Base-by-base conservation (phyloP, 441 rosid species). In the Gossypium trilobum region DNA sequence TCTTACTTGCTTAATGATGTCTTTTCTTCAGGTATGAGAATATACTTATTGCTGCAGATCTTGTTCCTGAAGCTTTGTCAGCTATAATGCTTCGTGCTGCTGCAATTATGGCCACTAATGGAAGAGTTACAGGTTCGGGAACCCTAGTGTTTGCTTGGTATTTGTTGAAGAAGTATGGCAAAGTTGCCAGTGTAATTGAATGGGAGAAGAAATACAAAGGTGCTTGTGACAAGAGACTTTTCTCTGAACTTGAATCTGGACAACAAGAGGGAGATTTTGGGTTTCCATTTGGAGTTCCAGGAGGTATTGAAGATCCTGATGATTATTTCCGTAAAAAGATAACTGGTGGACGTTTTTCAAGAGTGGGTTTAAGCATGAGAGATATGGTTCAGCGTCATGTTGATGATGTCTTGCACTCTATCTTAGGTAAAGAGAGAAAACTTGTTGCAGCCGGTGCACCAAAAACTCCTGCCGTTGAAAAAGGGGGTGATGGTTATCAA, bases 191-290 rank as follows among this genome's bases (percentile, higher is more conserved):
- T 80, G 92, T 96, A n/a, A 69, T 84, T 64, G 96, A 93, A 75
- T 93, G 98, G 99, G 88, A 89, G 86, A 91, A 84, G 85, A 86
- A 73, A 83, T 85, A 86, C 78, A 91, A 84, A 83, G 77, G 81
- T 76, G 82, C 85, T 22, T 85, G 87, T 25, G 98, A 96, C 79
- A 89, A 89, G 84, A 87, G 95, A 79, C 89, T 96, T 56, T 78
- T 91, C 70, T 88, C 97, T 81, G 97, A 93, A 81, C 92, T 96
- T 81, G 99, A 96, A 72, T 87, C 91, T 75, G 85, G 90, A n/a
- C 89, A 87, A 65, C 65, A 87, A 36, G 96, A 90, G 73, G 91
- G 88, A 42, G 98, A 96, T 77, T 85, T 84, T 71, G 97, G 93
- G 72, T 84, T 81, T 75, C 85, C 98, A 16, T 87, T 87, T 74